phyloP scores from a whole-genome alignment of 1,284 basidiomycete species.

The Athelia psychrophila region DNA sequence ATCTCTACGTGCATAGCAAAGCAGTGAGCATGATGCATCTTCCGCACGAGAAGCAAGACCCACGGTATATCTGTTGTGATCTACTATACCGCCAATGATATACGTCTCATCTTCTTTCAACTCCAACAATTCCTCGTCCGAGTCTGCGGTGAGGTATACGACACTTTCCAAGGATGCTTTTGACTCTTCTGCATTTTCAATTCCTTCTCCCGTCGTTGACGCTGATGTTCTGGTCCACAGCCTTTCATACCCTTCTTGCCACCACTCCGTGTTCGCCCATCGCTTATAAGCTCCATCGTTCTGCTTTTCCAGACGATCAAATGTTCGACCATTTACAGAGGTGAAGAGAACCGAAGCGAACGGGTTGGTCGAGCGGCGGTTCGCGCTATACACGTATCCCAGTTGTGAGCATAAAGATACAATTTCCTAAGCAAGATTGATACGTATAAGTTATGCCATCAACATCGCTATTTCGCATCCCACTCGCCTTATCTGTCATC shows the following conservation, averaged over 20 bases:
- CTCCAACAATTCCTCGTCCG: constrained; percentile 78
- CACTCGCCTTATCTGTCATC: constrained; percentile 89
- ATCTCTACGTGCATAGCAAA: constrained; percentile 49
- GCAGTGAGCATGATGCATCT: background rate
- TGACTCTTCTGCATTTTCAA: constrained; percentile 5
- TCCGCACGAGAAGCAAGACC: constrained; percentile 9
- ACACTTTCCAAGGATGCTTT: constrained; percentile 47
- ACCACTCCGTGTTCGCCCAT: constrained; percentile 85
- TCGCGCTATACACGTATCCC: constrained; percentile 85
- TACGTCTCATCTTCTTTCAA: constrained; percentile 87
- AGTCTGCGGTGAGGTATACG: constrained; percentile 95
- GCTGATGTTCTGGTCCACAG: constrained; percentile 47
- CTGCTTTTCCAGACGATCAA: constrained; percentile 64
- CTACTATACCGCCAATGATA: constrained; percentile 95
- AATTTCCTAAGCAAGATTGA: constrained; percentile 65
- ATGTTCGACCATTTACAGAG: constrained; percentile 71
- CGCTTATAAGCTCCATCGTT: constrained; percentile 71
- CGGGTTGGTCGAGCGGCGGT: constrained; percentile 69
- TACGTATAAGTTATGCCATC: constrained; percentile 14
- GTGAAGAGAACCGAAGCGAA: constrained; percentile 78
- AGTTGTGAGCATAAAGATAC: constrained; percentile 86
- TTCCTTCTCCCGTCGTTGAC: background rate
- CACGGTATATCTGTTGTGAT: constrained; percentile 97
- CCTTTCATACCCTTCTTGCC: constrained; percentile 66
- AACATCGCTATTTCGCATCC: constrained; percentile 11